Conservation (phyloP, 108 stramenopile genomes). For the Hondaea fermentalgiana region DNA sequence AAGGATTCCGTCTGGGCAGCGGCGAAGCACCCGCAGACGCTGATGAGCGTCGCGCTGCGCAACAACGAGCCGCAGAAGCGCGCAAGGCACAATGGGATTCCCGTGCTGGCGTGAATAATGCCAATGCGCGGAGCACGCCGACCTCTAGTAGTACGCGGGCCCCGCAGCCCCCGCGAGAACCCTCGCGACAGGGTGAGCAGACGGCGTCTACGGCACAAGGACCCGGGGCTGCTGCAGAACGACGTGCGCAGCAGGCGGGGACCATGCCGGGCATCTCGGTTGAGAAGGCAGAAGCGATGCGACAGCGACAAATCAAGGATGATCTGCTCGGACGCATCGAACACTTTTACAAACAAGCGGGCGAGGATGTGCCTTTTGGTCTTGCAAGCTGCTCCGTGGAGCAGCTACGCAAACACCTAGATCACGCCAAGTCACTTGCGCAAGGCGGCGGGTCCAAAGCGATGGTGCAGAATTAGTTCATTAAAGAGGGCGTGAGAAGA, state of each 20-base stretch:
- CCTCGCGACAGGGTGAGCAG: no score
- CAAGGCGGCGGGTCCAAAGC: background rate
- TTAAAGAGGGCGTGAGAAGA: no score
- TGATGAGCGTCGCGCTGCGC: background rate
- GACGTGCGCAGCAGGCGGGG: background rate
- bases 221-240: background rate
- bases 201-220: no score
- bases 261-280: background rate
- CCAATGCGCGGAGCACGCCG: no score
- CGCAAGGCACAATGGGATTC: background rate
- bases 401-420: background rate
- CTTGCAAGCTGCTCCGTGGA: background rate
- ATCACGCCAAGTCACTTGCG: background rate
- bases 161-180: no score
- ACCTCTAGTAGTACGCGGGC: no score
- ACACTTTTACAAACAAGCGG: background rate
- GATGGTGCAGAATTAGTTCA: background rate
- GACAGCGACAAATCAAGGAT: background rate
- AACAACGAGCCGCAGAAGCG: background rate
- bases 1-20: background rate
- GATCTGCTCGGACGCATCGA: background rate
- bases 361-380: background rate
- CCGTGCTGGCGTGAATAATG: background rate
- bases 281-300: background rate
- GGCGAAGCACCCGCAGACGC: background rate